These are phyloP conservation scores for Paraphaeosphaeria sporulosa DNA, from an alignment of 2,329 filamentous ascomycete species.

Conservation along the genomic window DNA sequence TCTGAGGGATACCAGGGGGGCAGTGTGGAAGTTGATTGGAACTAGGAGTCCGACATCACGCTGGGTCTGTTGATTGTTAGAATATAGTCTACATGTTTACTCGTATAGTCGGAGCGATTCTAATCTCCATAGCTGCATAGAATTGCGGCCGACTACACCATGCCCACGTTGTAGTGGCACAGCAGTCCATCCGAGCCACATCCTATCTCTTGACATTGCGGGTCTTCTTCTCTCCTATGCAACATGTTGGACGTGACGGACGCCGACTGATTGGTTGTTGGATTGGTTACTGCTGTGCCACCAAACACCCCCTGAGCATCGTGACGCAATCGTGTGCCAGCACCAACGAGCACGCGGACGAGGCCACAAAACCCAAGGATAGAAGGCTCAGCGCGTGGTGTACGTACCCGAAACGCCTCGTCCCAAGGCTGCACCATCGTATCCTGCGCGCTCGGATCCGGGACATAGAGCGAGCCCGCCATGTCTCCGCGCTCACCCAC, in stretches of 20 bases:
- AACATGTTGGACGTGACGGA: background rate
- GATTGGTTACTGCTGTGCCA: background rate
- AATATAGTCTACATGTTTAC: background rate
- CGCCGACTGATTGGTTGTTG: background rate
- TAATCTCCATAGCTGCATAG: background rate
- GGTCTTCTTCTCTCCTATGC: background rate
- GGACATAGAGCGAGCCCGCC: conserved; percentile 39
- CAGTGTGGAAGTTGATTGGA: conserved; percentile 69
- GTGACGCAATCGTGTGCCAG: conserved; percentile 7
- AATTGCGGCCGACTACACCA: background rate
- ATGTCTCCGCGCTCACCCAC: conserved; percentile 23
- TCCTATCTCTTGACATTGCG: background rate
- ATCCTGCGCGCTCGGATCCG: conserved; percentile 37
- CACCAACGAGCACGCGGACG: background rate
- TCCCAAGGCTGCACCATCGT: conserved; percentile 40
- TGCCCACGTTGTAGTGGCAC: background rate
- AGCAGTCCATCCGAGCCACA: background rate
- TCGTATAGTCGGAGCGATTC: background rate
- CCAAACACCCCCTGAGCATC: background rate
- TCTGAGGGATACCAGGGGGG: conserved; percentile 63
- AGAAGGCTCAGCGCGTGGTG: background rate
- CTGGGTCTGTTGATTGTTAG: conserved; percentile 59
- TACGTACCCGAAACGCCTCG: conserved; percentile 40
- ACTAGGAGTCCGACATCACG: conserved; percentile 66
- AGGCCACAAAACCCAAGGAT: too few species aligned